A percentile compares a stretch with the other conserved stretches of the same genome.
phyloP scores from a whole-genome alignment of 805 yeast genomes.

The Wickerhamiella vanderwaltii region DNA sequence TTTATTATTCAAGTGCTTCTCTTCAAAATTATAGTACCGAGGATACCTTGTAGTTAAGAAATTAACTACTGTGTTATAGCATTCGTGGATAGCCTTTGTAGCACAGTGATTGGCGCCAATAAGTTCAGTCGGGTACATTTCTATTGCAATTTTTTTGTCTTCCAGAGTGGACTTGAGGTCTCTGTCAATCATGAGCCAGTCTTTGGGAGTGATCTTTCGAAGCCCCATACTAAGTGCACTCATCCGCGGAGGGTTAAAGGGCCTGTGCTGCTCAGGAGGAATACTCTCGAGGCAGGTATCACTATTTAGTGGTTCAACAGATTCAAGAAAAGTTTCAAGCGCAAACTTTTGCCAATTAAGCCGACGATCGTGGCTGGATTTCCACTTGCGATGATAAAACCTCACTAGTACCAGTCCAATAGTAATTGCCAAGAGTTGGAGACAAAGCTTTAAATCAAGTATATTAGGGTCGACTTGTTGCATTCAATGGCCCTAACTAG shows the following conservation, averaged over 20 bases:
- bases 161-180: background rate
- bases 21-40: conserved; percentile 31
- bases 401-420: too few species aligned
- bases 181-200: conserved; percentile 6
- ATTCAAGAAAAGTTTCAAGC: background rate
- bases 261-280: background rate
- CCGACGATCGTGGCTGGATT: too few species aligned
- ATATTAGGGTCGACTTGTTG: too few species aligned
- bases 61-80: conserved; percentile 33
- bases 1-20: conserved; percentile 12
- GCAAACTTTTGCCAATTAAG: background rate
- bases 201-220: background rate
- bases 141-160: background rate
- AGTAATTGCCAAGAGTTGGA: too few species aligned
- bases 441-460: too few species aligned
- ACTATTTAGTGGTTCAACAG: background rate
- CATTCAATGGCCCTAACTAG: too few species aligned
- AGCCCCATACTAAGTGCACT: conserved; percentile 3
- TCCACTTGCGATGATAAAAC: too few species aligned
- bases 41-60: conserved; percentile 40
- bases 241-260: conserved; percentile 2
- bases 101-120: conserved; percentile 17
- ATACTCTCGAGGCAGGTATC: background rate
- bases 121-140: conserved; percentile 23
- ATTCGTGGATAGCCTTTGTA: conserved; percentile 31